Conservation (phyloP, 2,329 filamentous ascomycete species). For the Blastomyces silverae region DNA sequence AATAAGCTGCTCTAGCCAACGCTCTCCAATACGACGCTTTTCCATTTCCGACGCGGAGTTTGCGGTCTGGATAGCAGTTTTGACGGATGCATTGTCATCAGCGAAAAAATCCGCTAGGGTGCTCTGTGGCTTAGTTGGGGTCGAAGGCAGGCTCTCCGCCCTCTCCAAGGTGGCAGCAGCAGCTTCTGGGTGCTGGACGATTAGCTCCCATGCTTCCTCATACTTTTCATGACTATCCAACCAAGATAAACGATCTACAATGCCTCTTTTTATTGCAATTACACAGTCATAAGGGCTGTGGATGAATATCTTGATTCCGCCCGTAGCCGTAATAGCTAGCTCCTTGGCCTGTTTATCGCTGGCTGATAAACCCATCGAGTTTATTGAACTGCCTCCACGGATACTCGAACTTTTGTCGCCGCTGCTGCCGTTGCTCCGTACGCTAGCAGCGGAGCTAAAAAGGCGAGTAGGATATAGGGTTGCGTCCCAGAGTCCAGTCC, state of each 20-base stretch:
- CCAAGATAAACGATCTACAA: slow-evolving; percentile 80
- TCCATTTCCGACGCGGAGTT: slow-evolving; percentile 71
- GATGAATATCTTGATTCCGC: slow-evolving; percentile 77
- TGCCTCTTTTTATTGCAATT: slow-evolving; percentile 78
- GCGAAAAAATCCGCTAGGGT: slow-evolving; percentile 61
- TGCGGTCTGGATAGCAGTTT: not conserved
- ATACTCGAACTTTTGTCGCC: slow-evolving; percentile 54
- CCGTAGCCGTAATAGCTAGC: slow-evolving; percentile 45
- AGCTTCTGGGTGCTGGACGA: slow-evolving; percentile 79
- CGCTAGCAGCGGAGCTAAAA: slow-evolving; percentile 79
- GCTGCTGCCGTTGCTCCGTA: slow-evolving; percentile 51
- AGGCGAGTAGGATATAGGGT: slow-evolving; percentile 80
- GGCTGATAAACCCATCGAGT: slow-evolving; percentile 47
- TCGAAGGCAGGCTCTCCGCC: slow-evolving; percentile 30
- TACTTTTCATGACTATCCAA: slow-evolving; percentile 74
- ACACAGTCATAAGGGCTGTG: slow-evolving; percentile 96
- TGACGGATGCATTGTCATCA: slow-evolving; percentile 50
- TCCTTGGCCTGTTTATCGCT: slow-evolving; percentile 36
- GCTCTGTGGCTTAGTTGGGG: slow-evolving; percentile 33
- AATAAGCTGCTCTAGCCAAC: slow-evolving; percentile 86
- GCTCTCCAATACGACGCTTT: slow-evolving; percentile 81
- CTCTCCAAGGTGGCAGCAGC: slow-evolving; percentile 37
- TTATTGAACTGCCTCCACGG: slow-evolving; percentile 47
- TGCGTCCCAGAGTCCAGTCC: slow-evolving; percentile 75
- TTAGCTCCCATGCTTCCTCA: slow-evolving; percentile 77